Conservation (phyloP, 2,329 filamentous ascomycete genomes). For the Verticillium alfalfae region DNA sequence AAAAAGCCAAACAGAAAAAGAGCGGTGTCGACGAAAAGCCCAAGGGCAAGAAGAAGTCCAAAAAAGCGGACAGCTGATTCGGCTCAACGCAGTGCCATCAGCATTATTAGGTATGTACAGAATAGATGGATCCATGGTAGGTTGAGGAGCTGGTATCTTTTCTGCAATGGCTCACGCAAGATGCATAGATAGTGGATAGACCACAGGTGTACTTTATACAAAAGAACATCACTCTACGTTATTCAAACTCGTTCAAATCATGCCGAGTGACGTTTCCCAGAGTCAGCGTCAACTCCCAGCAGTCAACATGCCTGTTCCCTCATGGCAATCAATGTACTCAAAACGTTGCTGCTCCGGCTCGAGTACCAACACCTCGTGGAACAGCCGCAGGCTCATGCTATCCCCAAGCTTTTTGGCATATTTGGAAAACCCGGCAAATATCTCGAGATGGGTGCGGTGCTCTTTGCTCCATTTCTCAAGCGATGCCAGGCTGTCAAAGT, state of each 20-base stretch:
- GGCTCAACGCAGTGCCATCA: no score
- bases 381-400: conserved; percentile 27
- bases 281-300: no score
- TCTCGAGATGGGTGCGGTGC: conserved; percentile 31
- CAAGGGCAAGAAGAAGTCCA: conserved; percentile 21
- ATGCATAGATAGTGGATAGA: no score
- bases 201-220: no score
- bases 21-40: conserved; percentile 13
- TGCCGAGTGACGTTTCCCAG: no score
- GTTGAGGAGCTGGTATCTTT: no score
- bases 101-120: no score
- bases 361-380: conserved; percentile 34
- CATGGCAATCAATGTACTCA: conserved; percentile 34
- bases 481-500: conserved; percentile 31
- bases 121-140: no score
- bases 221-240: no score
- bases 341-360: conserved; percentile 31
- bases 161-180: no score
- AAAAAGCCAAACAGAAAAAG: conserved; percentile 22
- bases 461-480: conserved; percentile 32
- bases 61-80: conserved; percentile 18
- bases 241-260: no score
- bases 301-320: conserved; percentile 23
- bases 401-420: conserved; percentile 30
- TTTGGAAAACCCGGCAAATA: conserved; percentile 31